Evolutionary conservation across 371 early-diverging fungal genomes (phyloP).

Genomic region (Apophysomyces variabilis): DNA sequence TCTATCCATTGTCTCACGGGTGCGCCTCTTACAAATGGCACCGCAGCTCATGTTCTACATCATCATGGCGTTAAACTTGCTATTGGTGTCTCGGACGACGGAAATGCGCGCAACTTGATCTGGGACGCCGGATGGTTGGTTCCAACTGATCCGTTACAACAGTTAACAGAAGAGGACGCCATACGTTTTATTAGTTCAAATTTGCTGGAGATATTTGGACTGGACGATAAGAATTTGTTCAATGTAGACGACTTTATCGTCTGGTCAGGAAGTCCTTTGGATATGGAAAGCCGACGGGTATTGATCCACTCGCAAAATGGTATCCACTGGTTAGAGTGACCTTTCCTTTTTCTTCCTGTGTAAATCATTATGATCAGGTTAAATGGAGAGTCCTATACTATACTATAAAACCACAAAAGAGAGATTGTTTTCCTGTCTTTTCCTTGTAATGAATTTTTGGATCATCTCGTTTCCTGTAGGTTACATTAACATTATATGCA

Average conservation of each 20-base stretch:
- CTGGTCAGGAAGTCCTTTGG: constrained; percentile 61
- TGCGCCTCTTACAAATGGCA: constrained; percentile 59
- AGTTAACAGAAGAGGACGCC: constrained; percentile 62
- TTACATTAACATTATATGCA: no score
- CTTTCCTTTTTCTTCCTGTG: neutral
- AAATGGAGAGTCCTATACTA: no score
- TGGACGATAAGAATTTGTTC: constrained; percentile 9
- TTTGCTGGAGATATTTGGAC: constrained; percentile 65
- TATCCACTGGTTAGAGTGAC: neutral
- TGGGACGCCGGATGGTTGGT: constrained; percentile 84
- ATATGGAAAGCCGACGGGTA: constrained; percentile 52
- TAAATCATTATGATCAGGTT: no score
- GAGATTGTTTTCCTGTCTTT: no score
- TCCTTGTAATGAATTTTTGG: no score
- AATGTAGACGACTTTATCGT: constrained; percentile 45
- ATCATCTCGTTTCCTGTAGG: no score
- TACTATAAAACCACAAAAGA: no score
- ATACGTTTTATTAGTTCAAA: constrained; percentile 76
- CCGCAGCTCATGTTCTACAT: constrained; percentile 64
- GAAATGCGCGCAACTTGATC: constrained; percentile 66
- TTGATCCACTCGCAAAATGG: constrained; percentile 32
- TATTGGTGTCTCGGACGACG: constrained; percentile 61
- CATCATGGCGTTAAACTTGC: constrained; percentile 69
- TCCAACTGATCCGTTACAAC: constrained; percentile 34
- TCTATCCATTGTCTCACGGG: constrained; percentile 71